Evolutionary conservation across 2,329 filamentous ascomycete genomes (phyloP).

Genomic region (Westerdykella aurantiaca): DNA sequence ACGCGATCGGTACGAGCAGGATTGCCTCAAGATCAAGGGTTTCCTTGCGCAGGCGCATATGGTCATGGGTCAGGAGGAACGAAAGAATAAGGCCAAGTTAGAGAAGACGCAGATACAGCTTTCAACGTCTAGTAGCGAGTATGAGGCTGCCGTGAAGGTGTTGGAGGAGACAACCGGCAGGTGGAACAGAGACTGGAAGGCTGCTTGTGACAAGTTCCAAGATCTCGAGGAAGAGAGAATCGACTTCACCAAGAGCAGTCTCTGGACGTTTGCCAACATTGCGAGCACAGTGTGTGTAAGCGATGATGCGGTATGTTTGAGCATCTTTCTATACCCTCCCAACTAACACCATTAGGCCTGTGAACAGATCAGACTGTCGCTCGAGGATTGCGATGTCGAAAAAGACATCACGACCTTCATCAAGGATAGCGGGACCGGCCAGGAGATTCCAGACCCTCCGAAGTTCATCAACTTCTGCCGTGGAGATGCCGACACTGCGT

Average conservation of each 20-base stretch:
- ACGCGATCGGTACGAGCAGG: slow-evolving; percentile 91
- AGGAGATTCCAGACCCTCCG: slow-evolving; percentile 94
- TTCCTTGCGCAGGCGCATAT: slow-evolving; percentile 98
- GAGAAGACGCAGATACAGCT: slow-evolving; percentile 98
- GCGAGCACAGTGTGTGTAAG: slow-evolving; percentile 96
- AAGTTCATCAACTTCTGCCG: slow-evolving; percentile 99
- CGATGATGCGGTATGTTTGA: slow-evolving; percentile 67
- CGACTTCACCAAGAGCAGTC: slow-evolving; percentile 94
- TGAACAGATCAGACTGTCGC: slow-evolving; percentile 87
- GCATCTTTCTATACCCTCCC: background rate
- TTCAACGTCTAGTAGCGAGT: slow-evolving; percentile 84
- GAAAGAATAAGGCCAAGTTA: slow-evolving; percentile 96
- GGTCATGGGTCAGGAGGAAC: slow-evolving; percentile 99
- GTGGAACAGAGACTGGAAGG: slow-evolving; percentile 99
- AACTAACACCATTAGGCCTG: slow-evolving; percentile 54
- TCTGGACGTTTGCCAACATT: slow-evolving; percentile 98
- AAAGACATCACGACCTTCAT: slow-evolving; percentile 91
- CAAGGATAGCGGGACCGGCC: slow-evolving; percentile 79
- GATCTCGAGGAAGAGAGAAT: slow-evolving; percentile 95
- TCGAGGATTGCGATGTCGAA: slow-evolving; percentile 95
- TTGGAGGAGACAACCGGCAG: slow-evolving; percentile 90
- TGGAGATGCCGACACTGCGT: slow-evolving; percentile 76
- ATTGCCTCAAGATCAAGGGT: slow-evolving; percentile 96
- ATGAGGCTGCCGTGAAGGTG: slow-evolving; percentile 86
- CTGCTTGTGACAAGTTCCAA: slow-evolving; percentile 96